Conservation (phyloP, 2,329 filamentous ascomycete genomes). For the Aureobasidium sp. region DNA sequence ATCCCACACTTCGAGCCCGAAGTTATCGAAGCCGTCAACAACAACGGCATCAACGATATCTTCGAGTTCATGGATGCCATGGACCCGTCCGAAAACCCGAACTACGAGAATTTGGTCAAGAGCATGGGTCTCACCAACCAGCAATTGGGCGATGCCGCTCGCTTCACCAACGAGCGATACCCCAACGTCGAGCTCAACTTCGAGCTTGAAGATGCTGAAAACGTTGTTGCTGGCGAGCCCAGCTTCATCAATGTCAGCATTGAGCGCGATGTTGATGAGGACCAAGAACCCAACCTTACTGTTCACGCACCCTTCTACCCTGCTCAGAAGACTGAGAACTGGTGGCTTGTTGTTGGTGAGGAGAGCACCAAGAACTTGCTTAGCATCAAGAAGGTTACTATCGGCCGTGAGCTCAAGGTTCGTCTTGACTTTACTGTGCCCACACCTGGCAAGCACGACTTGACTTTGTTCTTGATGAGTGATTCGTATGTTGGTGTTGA, state of each 20-base stretch:
- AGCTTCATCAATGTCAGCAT: conserved; percentile 78
- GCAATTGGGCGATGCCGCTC: conserved; percentile 81
- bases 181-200: conserved; percentile 91
- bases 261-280: conserved; percentile 66
- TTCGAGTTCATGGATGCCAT: conserved; percentile 99
- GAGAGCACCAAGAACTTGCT: conserved; percentile 80
- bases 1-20: conserved; percentile 89
- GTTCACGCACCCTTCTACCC: conserved; percentile 97
- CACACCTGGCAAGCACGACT: conserved; percentile 69
- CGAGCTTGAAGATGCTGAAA: conserved; percentile 71
- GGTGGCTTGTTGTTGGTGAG: conserved; percentile 96
- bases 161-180: conserved; percentile 94
- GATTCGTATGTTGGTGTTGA: conserved; percentile 96
- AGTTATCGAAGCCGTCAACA: conserved; percentile 72
- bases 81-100: conserved; percentile 85
- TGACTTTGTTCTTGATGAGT: conserved; percentile 93
- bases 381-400: conserved; percentile 89
- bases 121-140: conserved; percentile 69
- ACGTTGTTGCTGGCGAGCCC: conserved; percentile 70
- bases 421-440: conserved; percentile 84
- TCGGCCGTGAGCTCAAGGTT: conserved; percentile 68
- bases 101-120: conserved; percentile 70
- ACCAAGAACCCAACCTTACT: conserved; percentile 66
- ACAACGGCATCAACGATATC: conserved; percentile 80
- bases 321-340: conserved; percentile 86